Base-by-base conservation (phyloP, 176 grass and related monocot genomes). In the Typha latifolia region DNA sequence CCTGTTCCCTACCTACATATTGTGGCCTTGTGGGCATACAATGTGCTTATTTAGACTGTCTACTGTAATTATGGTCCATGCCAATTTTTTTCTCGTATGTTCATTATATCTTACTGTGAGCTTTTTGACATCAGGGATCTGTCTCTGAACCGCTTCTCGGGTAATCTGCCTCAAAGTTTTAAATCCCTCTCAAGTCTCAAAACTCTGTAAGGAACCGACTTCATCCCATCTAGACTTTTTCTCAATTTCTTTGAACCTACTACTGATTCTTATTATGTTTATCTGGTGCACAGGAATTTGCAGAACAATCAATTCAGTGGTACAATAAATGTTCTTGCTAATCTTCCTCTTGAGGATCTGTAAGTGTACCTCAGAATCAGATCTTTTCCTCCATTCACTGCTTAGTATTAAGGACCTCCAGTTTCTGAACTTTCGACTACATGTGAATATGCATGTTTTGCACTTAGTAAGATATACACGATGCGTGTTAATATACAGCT, bases 221-320 rank as follows among this genome's bases (percentile, higher is more conserved):
- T 68, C 22, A 20, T 55, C 59, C 34, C 48, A 49, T 62, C 19
- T 67, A 3, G 49, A 51, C 32, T 50, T 66, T 12, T 21, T 71
- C 47, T 59, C 37, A 13, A 0, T 72, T 77, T 20, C 48, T 50
- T 62, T 64, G 12, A 3, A 69, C 32, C 13, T n/a, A 32, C 12
- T 68, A 24, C 18, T 51, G 48, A 76, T 49, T 70, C 47, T 68
- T 66, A 49, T 62, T 31, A 22, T 14, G 22, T 51, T 51, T 78
- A 21, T 51, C 3, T 61, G 10, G n/a, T 81, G 32, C 78, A 23
- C 80, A 99, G 94, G 65, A 67, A 96, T 79, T 16, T 96, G 64
- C 87, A 96, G 85, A 86, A 72, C 66, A 96, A 96, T 82, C 91
- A 91, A 64, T 86, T 96, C 68, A 85, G 70, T 74, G 82, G 84